Conservation (phyloP, 2,329 filamentous ascomycete genomes). For the Huntiella savannae region DNA sequence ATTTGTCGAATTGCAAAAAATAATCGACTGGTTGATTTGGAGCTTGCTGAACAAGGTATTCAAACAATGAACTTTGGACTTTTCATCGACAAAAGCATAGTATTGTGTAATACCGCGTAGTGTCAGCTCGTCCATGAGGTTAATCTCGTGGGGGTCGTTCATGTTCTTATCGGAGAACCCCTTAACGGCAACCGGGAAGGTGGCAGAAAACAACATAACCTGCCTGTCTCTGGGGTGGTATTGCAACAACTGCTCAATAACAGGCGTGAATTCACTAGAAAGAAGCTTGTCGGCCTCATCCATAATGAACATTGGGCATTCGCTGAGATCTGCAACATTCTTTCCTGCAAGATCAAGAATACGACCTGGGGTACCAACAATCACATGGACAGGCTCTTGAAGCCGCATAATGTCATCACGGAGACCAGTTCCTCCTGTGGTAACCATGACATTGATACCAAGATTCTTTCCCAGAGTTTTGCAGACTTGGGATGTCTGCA, state of each 20-base stretch:
- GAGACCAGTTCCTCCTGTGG: slow-evolving; percentile 83
- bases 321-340: slow-evolving; percentile 84
- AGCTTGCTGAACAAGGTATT: slow-evolving; percentile 98
- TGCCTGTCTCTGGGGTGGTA: slow-evolving; percentile 96
- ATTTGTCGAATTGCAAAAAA: slow-evolving; percentile 99
- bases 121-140: slow-evolving; percentile 97
- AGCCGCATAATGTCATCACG: slow-evolving; percentile 94
- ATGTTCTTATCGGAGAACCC: slow-evolving; percentile 98
- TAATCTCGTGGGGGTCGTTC: slow-evolving; percentile 91
- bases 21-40: slow-evolving; percentile 99
- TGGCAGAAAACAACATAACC: slow-evolving; percentile 98
- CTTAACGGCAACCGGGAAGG: slow-evolving; percentile 93
- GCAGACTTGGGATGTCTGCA: slow-evolving; percentile 98
- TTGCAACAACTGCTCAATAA: slow-evolving; percentile 85
- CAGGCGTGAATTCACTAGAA: slow-evolving; percentile 88
- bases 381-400: slow-evolving; percentile 86
- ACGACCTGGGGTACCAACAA: slow-evolving; percentile 90
- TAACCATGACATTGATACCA: slow-evolving; percentile 97
- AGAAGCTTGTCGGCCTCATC: slow-evolving; percentile 97
- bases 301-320: slow-evolving; percentile 98
- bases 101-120: slow-evolving; percentile 97
- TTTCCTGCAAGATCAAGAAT: slow-evolving; percentile 94
- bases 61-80: slow-evolving; percentile 96
- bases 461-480: slow-evolving; percentile 96
- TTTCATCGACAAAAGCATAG: slow-evolving; percentile 97